Conservation (phyloP, 331 rosid species). For the Malus hybrid region DNA sequence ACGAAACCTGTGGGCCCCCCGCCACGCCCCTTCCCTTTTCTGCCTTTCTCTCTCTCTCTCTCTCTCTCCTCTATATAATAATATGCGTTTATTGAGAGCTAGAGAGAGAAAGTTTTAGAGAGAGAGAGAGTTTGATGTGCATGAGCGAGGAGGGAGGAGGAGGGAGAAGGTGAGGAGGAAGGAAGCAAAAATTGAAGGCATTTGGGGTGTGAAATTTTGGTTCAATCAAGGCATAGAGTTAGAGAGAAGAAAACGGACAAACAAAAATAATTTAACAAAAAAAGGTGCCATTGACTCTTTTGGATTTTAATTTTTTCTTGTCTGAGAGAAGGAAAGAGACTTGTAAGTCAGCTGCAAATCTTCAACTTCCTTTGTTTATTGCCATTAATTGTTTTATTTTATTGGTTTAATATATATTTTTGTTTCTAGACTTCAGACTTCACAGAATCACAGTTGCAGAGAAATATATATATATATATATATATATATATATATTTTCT, state of each 20-base stretch:
- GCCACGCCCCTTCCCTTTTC: background rate
- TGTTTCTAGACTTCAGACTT: too few species aligned
- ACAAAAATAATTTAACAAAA: background rate
- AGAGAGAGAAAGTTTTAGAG: too few species aligned
- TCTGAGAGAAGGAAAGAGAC: slow-evolving; percentile 2
- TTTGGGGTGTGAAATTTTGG: background rate
- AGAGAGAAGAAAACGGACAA: background rate
- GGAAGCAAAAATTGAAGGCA: background rate
- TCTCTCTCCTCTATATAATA: background rate
- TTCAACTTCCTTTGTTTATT: background rate
- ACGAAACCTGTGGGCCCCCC: slow-evolving; percentile 36
- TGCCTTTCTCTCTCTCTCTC: background rate
- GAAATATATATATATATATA: too few species aligned
- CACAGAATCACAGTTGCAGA: too few species aligned
- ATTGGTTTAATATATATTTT: background rate
- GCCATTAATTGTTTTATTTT: background rate
- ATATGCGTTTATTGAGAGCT: background rate
- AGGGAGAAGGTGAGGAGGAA: too few species aligned
- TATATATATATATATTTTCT: too few species aligned
- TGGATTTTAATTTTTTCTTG: background rate
- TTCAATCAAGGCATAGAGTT: background rate
- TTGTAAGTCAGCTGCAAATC: slow-evolving; percentile 39
- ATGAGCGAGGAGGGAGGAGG: background rate
- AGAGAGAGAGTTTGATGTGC: slow-evolving; percentile 1
- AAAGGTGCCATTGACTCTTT: slow-evolving; percentile 30